Evolutionary conservation across 768 basidiomycete species (phyloP).

Genomic region (Trametes meyenii): DNA sequence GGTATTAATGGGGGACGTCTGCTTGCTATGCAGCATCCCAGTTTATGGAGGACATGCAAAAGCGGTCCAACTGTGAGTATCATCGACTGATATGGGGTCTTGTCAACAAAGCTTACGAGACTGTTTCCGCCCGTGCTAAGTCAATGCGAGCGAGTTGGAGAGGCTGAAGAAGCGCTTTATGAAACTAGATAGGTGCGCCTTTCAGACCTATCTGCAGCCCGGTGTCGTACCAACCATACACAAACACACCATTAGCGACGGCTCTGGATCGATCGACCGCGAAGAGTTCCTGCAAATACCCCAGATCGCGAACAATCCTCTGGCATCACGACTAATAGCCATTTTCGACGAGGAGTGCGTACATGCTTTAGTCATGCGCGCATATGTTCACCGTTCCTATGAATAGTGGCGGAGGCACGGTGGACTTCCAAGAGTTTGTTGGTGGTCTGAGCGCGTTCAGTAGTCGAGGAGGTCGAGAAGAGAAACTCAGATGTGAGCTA

Average conservation of each 20-base stretch:
- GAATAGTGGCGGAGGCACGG: slow-evolving; percentile 91
- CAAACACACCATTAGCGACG: slow-evolving; percentile 61
- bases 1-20: slow-evolving; percentile 13
- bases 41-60: slow-evolving; percentile 98
- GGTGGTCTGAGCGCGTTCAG: slow-evolving; percentile 98
- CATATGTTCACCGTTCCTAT: not conserved
- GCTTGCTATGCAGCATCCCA: slow-evolving; percentile 64
- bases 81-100: not conserved
- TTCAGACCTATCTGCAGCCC: not conserved
- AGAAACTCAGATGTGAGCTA: slow-evolving; percentile 89
- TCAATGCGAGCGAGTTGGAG: slow-evolving; percentile 93
- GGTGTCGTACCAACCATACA: not conserved
- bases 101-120: not conserved
- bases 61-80: slow-evolving; percentile 92
- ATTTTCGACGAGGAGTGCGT: slow-evolving; percentile 99
- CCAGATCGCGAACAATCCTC: slow-evolving; percentile 96
- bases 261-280: slow-evolving; percentile 96
- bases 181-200: slow-evolving; percentile 89
- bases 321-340: slow-evolving; percentile 97
- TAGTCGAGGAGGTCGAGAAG: slow-evolving; percentile 93
- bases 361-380: not conserved
- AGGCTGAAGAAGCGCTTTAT: slow-evolving; percentile 98
- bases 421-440: slow-evolving; percentile 99
- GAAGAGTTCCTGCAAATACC: slow-evolving; percentile 99
- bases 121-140: slow-evolving; percentile 43